Conservation (phyloP, 2,329 filamentous ascomycete genomes). For the Pezicula radicicola region DNA sequence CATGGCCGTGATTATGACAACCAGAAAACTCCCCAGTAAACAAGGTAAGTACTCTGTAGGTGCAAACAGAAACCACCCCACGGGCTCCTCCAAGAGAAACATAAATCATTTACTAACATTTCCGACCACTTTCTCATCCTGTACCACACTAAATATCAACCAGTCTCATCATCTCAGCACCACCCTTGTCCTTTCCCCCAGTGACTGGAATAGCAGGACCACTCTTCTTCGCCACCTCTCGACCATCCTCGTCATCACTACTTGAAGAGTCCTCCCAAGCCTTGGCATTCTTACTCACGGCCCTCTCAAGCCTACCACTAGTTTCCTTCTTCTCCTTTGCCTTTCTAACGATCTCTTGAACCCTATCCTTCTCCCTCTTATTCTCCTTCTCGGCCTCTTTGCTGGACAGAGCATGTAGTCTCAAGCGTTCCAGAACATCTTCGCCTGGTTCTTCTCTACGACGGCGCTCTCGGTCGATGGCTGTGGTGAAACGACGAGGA, state of each 20-base stretch:
- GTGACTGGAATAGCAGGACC: not conserved
- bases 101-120: no score
- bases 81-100: not conserved
- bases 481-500: no score
- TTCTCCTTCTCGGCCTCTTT: slow-evolving; percentile 3
- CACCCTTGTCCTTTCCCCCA: not conserved
- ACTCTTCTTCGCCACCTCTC: slow-evolving; percentile 4
- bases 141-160: slow-evolving; percentile 18
- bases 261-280: slow-evolving; percentile 17
- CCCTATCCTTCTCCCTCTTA: slow-evolving; percentile 3
- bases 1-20: no score
- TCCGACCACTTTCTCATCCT: not conserved
- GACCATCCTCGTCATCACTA: not conserved
- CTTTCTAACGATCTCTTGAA: not conserved
- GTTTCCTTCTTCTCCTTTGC: slow-evolving; percentile 1
- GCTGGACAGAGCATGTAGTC: not conserved
- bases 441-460: slow-evolving; percentile 7
- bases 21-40: no score
- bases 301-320: slow-evolving; percentile 14
- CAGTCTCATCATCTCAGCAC: slow-evolving; percentile 13
- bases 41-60: no score
- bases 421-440: slow-evolving; percentile 14
- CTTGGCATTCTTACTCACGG: slow-evolving; percentile 12
- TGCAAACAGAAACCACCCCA: no score
- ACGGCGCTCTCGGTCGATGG: not conserved